Base-by-base conservation (phyloP, 495 filamentous ascomycete species). In the Stereocaulon alpinum region DNA sequence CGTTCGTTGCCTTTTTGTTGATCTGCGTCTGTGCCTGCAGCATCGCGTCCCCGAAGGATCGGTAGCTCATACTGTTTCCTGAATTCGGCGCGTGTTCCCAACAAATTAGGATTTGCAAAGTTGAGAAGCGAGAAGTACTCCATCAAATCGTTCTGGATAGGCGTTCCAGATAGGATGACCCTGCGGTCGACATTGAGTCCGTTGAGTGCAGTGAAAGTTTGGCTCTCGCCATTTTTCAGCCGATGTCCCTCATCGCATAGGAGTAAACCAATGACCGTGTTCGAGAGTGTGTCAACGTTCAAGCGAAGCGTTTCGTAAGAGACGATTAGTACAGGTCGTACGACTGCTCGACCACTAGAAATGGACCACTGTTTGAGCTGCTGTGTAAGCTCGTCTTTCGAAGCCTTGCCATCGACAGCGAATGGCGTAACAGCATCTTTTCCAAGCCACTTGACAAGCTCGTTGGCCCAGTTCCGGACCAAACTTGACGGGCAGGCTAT, bases 231-330 rank as follows among this genome's bases (percentile, higher is more conserved):
- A 65, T 99, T 99, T 70, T 99, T 99, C 43, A 99, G 73, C n/a
- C 93, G 86, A 78, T 99, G 93, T 2, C 93, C 93, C 73, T 99
- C 93, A 63, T 99, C 93, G 68, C 93, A 97, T n/a, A 99, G 80
- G 68, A 99, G 84, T 11, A 99, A 74, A 6, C 93, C 93, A 64
- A 99, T 97, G 2, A 85, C 85, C 2, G 86, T 87, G 58, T 90
- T 83, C 54, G 83, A 87, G 44, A 99, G 79, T 63, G 92, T 85
- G n/a, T 89, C 87, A 9, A 88, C 86, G 62, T 99, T 91, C 54
- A 97, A 74, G 22, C 93, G 86, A 6, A 99, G 78, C 0, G 94
- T 97, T 68, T 99, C 93, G 67, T 99, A 99, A 1, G 93, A 97
- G 52, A 99, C 91, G 53, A 99, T 99, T n/a, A 99, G 85, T n/a